Evolutionary conservation across 176 grass and related monocot species (phyloP), one percentile per base, ranked within the genome.

Genomic region (Luzula sylvatica): DNA sequence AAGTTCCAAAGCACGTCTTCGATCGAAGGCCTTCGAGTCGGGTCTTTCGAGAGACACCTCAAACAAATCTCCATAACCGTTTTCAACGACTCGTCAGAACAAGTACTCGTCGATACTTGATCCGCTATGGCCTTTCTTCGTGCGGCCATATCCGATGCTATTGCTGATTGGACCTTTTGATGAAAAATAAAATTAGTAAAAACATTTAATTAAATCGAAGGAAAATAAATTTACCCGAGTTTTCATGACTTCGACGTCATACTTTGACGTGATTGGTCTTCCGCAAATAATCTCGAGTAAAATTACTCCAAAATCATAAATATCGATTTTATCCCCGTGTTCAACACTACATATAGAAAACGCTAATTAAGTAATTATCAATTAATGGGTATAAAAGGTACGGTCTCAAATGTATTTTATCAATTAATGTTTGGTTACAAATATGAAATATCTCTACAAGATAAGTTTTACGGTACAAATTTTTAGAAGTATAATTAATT

Each of bases 1-100:
- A 98, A 81, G 65, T 87, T 90, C 93, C 86, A 92, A 12, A 98
- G 81, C 53, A 90, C 78, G 65, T 98, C 93, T 53, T 98, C 93
- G 1, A 92, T 72, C 0, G 86, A 98, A 2, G 81, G 86, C 21
- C 86, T 76, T 70, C 71, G 69, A 57, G 46, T 27, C 9, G 78
- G 65, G 64, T 98, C 82, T 70, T 90, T 83, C 52, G 75, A 83
- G 7, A 87, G 70, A 66, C 93, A 87, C 25, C 74, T 72, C 38
- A 98, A 72, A 56, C 79, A 78, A 73, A 98, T 76, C 72, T 98
- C 86, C 59, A 87, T 77, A 49, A 62, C 93, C 17, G 78, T 90
- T 52, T 65, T 82, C 60, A 77, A 45, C 17, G 85, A 90, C 53
- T 98, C 82, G 15, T 82, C 58, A 11, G 82, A 80, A 56, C 81